These are phyloP conservation scores for Irpex lacteus DNA, from an alignment of 1,284 basidiomycete species.

Conservation along the genomic window DNA sequence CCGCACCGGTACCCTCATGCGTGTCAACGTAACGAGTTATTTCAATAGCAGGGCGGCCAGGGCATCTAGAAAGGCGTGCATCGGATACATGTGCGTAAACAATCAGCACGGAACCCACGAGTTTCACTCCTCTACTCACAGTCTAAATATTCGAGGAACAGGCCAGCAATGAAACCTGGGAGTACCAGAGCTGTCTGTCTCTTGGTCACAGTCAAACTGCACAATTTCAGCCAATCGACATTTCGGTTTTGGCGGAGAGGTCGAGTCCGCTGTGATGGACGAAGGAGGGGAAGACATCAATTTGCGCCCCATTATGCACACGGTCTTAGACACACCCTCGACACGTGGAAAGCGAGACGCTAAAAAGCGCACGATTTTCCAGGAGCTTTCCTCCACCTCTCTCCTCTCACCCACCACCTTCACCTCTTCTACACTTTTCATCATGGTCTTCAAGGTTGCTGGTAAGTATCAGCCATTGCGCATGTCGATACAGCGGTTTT, in stretches of 20 bases:
- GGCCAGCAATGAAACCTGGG: constrained; percentile 60
- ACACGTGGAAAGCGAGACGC: constrained; percentile 14
- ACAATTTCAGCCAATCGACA: constrained; percentile 69
- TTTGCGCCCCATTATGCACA: constrained; percentile 4
- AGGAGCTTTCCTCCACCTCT: constrained; percentile 33
- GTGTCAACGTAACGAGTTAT: constrained; percentile 61
- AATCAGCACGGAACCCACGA: not conserved
- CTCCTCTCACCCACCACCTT: constrained; percentile 29
- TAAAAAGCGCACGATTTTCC: constrained; percentile 26
- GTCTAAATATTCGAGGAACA: constrained; percentile 65
- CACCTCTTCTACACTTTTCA: constrained; percentile 27
- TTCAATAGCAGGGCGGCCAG: constrained; percentile 61
- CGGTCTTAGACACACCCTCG: not conserved
- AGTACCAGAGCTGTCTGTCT: constrained; percentile 28
- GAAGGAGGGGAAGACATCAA: constrained; percentile 7
- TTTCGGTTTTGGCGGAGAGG: constrained; percentile 14
- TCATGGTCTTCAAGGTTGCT: constrained; percentile 84
- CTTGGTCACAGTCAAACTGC: constrained; percentile 61
- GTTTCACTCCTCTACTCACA: constrained; percentile 43
- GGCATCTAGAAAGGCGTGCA: constrained; percentile 47
- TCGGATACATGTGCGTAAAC: constrained; percentile 7
- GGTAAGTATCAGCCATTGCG: constrained; percentile 40
- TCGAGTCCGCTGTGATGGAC: constrained; percentile 1
- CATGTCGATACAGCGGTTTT: constrained; percentile 4
- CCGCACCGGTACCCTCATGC: constrained; percentile 58